Base-by-base conservation (phyloP, 768 basidiomycete species). In the Cystobasidium tubakii region DNA sequence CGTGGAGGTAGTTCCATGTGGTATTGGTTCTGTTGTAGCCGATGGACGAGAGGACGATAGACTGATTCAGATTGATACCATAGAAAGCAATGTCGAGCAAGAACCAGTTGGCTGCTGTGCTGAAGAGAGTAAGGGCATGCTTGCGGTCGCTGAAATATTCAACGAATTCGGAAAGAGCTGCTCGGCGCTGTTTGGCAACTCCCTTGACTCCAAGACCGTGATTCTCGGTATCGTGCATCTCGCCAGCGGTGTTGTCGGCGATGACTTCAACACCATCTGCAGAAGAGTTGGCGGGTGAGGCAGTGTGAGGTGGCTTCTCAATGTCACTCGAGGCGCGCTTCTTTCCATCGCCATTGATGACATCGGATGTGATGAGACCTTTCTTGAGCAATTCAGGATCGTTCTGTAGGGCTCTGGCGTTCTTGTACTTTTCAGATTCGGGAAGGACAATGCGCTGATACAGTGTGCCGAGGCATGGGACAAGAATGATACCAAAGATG, bases 371-470 rank as follows among this genome's bases (percentile, higher is more conserved):
- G n/a, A 64, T 44, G 19, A 39, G 29, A 27, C 64, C 63, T 34
- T 66, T 83, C 42, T 83, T 79, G 77, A 73, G 50, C 12, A 75
- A 36, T 6, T 71, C 54, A 23, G 74, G 74, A 53, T 76, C 70
- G 21, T 70, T 70, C 21, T 70, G 69, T 25, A 77, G 39, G 10
- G 42, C 50, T 21, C 65, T 69, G n/a, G 76, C 76, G 62, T 71
- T 66, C 72, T 76, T 79, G 67, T 67, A 77, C 63, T 73, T 70
- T 43, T 55, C 64, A 27, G 88, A 86, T 77, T 90, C 89, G 13
- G 87, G 86, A 13, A 90, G 85, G 0, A 87, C 89, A 53, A 91
- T 82, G 1, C 90, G 87, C 78, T 88, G 87, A 79, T 90, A 90
- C 21, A 90, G 84, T 2, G 89, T 90, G 21, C 80, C 88, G 64